Evolutionary conservation across 148 eudicot genomes (phyloP).

Genomic region (Chenopodium suecicum): DNA sequence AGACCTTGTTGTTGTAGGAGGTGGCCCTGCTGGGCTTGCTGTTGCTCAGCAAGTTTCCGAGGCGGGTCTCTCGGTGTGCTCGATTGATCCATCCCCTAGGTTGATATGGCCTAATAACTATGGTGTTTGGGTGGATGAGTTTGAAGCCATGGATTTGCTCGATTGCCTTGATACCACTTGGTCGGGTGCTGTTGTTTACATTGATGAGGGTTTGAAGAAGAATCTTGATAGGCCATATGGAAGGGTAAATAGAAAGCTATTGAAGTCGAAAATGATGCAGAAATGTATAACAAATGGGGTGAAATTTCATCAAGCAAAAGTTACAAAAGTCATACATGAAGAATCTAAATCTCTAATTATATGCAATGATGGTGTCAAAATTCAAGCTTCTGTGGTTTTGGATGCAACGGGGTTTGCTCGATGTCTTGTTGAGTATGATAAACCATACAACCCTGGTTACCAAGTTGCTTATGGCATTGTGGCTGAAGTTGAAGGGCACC

Average conservation of each 20-base stretch:
- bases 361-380: slow-evolving; percentile 80
- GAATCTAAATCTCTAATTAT: slow-evolving; percentile 69
- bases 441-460: slow-evolving; percentile 94
- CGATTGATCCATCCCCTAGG: slow-evolving; percentile 85
- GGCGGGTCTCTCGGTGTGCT: slow-evolving; percentile 89
- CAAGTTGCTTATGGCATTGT: slow-evolving; percentile 96
- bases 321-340: slow-evolving; percentile 80
- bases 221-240: slow-evolving; percentile 87
- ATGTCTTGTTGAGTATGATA: slow-evolving; percentile 84
- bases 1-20: slow-evolving; percentile 91
- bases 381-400: slow-evolving; percentile 87
- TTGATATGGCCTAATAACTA: slow-evolving; percentile 99
- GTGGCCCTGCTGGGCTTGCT: slow-evolving; percentile 97
- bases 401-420: slow-evolving; percentile 97
- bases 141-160: slow-evolving; percentile 97
- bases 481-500: slow-evolving; percentile 95
- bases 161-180: slow-evolving; percentile 97
- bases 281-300: slow-evolving; percentile 91
- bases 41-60: slow-evolving; percentile 94
- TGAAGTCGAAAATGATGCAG: slow-evolving; percentile 94
- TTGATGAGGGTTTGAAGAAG: slow-evolving; percentile 63
- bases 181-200: slow-evolving; percentile 86
- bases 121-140: slow-evolving; percentile 99
- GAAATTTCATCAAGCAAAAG: slow-evolving; percentile 88
- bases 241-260: slow-evolving; percentile 85